phyloP scores from a whole-genome alignment of 2,329 filamentous ascomycete species.

The Endocalyx cinctus region DNA sequence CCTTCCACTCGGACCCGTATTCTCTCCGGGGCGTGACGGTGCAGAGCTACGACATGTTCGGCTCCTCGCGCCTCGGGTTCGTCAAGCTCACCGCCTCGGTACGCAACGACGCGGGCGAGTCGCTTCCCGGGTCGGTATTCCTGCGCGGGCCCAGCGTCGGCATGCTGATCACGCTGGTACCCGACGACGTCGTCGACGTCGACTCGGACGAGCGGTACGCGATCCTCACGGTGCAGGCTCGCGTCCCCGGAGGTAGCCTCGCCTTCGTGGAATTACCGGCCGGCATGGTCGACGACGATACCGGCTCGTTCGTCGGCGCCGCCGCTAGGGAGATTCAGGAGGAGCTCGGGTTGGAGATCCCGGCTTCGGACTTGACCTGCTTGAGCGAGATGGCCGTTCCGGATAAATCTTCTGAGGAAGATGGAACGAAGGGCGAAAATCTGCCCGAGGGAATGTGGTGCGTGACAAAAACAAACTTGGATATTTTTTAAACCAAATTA shows the following conservation, averaged over 20 bases:
- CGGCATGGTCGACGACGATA: conserved; percentile 53
- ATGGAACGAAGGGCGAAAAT: conserved; percentile 14
- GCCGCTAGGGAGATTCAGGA: conserved; percentile 59
- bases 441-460: too few species aligned
- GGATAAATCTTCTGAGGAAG: background rate
- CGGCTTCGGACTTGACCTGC: conserved; percentile 40
- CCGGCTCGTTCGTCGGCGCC: conserved; percentile 49
- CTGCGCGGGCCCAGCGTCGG: conserved; percentile 57
- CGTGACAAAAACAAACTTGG: too few species aligned
- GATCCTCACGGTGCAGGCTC: conserved; percentile 56
- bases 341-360: conserved; percentile 52
- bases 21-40: conserved; percentile 44
- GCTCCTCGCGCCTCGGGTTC: conserved; percentile 46
- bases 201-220: conserved; percentile 45
- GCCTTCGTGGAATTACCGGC: conserved; percentile 54
- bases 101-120: conserved; percentile 42
- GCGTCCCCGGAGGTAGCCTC: conserved; percentile 51
- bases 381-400: conserved; percentile 42
- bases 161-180: conserved; percentile 53
- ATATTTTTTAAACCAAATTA: too few species aligned
- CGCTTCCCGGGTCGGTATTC: conserved; percentile 50
- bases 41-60: conserved; percentile 52
- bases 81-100: conserved; percentile 49
- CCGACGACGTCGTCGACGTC: conserved; percentile 39
- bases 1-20: conserved; percentile 53